phyloP scores from a whole-genome alignment of 345 rosid genomes.

The Eucalyptus regnans region DNA sequence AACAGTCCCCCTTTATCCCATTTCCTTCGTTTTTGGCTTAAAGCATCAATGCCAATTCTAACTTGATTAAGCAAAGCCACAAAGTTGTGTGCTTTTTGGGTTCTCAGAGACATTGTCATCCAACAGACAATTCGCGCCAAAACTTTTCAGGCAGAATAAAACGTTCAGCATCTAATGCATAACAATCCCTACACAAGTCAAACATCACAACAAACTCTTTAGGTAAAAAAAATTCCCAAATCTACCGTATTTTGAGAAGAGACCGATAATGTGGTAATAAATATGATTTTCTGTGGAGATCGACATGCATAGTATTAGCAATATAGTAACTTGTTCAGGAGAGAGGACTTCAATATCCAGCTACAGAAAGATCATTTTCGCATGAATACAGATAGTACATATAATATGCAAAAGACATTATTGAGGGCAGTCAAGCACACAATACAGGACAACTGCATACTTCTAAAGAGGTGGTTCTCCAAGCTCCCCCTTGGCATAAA shows the following conservation, averaged over 20 bases:
- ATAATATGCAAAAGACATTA: not conserved
- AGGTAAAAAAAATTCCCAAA: not conserved
- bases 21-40: not conserved
- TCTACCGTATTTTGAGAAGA: not conserved
- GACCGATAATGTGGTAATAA: not conserved
- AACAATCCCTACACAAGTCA: not conserved
- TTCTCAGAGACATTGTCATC: not conserved
- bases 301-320: not conserved
- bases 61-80: not conserved
- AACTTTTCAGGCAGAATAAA: not conserved
- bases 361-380: not conserved
- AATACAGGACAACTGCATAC: constrained; percentile 2
- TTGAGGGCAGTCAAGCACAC: not conserved
- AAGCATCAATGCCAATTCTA: not conserved
- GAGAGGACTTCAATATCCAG: not conserved
- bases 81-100: not conserved
- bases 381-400: not conserved
- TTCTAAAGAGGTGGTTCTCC: constrained; percentile 43
- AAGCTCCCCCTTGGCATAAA: constrained; percentile 50
- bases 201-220: not conserved
- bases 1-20: not conserved
- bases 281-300: not conserved
- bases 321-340: not conserved
- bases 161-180: not conserved
- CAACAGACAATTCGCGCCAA: not conserved